Evolutionary conservation across 306 rosid genomes (phyloP).

Genomic region (Dryas alaskensis): DNA sequence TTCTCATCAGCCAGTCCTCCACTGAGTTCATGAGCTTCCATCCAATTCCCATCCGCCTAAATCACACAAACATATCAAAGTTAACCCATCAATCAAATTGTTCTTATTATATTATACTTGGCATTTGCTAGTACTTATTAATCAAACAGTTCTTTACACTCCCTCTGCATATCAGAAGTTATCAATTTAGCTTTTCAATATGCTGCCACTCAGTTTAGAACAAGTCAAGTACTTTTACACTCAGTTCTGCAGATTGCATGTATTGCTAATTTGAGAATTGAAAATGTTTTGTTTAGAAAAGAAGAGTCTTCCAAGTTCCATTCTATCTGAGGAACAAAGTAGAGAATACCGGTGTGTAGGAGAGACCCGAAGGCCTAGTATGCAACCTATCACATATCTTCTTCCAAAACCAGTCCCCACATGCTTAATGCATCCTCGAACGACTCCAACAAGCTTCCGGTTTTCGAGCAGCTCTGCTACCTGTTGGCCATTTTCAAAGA

Average conservation of each 20-base stretch:
- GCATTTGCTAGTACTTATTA: no score
- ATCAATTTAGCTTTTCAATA: background rate
- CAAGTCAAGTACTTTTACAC: background rate
- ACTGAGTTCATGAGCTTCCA: conserved; percentile 54
- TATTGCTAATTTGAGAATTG: background rate
- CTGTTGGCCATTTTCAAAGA: conserved; percentile 34
- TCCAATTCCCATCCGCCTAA: conserved; percentile 53
- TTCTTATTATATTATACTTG: no score
- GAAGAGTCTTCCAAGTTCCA: background rate
- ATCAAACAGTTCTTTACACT: background rate
- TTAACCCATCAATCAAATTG: background rate
- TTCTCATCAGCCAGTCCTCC: conserved; percentile 70
- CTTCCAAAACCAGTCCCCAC: conserved; percentile 43
- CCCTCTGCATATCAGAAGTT: no score
- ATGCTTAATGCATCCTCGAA: conserved; percentile 69
- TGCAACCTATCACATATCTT: conserved; percentile 53
- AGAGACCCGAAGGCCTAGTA: conserved; percentile 76
- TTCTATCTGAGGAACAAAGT: background rate
- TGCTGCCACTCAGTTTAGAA: background rate
- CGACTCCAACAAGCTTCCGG: conserved; percentile 64
- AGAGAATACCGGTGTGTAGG: conserved; percentile 49
- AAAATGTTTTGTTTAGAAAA: background rate
- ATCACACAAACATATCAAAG: background rate
- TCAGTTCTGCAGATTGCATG: background rate
- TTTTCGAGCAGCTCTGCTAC: conserved; percentile 66